phyloP scores from a whole-genome alignment of 163 green algal species.

The Trebouxiophyceae sp. region DNA sequence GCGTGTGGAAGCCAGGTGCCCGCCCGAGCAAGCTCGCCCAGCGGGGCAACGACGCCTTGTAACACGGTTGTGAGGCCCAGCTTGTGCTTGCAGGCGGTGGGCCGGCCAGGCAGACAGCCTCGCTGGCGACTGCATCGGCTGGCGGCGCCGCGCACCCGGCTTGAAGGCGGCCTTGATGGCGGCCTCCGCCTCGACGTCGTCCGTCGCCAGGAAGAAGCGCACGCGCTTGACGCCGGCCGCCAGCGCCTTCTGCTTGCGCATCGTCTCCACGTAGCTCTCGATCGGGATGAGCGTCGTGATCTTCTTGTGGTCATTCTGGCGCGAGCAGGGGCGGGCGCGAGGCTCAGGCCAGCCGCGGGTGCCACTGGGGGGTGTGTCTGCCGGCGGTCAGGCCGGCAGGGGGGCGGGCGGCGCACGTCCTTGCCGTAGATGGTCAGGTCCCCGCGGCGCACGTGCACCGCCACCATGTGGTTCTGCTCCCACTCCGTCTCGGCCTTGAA shows the following conservation, averaged over 20 bases:
- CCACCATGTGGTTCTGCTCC: neutral
- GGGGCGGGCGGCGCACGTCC: no score
- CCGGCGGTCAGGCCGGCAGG: no score
- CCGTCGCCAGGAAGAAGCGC: constrained; percentile 1
- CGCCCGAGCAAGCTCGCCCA: no score
- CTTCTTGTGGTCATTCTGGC: neutral
- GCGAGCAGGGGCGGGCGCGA: no score
- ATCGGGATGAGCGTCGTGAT: neutral
- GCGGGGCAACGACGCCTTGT: no score
- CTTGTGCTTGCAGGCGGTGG: no score
- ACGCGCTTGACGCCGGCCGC: neutral
- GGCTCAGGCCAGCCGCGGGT: no score
- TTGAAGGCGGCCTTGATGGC: neutral
- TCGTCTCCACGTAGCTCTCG: neutral
- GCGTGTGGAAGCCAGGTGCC: no score
- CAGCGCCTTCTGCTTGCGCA: neutral
- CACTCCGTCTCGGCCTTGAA: neutral
- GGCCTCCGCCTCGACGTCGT: neutral
- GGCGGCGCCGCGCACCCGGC: neutral
- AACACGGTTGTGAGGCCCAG: no score
- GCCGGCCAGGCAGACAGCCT: no score
- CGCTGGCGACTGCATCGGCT: no score
- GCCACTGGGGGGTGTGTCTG: no score
- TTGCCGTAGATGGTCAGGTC: constrained; percentile 1
- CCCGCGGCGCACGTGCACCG: neutral